Conservation (phyloP, 495 filamentous ascomycete species). For the Penicillium salamii region DNA sequence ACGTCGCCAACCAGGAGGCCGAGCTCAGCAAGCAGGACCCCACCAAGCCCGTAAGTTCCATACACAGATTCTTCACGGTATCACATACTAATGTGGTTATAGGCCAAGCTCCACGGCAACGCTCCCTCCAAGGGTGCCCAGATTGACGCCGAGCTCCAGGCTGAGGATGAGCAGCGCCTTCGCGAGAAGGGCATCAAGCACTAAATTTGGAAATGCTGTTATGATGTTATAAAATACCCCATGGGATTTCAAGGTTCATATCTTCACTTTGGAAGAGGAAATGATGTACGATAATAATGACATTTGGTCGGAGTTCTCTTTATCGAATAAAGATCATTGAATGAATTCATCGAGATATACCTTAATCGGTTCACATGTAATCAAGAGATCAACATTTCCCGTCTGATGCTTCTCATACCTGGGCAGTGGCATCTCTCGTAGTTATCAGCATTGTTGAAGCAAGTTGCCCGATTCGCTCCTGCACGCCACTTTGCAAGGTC, state of each 20-base stretch:
- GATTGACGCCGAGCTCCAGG: conserved; percentile 66
- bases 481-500: too few relatives aligned
- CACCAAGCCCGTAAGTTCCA: conserved; percentile 59
- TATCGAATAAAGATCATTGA: background rate
- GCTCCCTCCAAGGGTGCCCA: conserved; percentile 67
- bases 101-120: conserved; percentile 72
- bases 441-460: too few relatives aligned
- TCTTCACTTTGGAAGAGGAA: background rate
- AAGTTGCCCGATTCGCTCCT: too few relatives aligned
- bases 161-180: conserved; percentile 65
- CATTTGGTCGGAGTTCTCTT: conserved; percentile 4
- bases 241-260: background rate
- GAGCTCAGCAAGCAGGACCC: conserved; percentile 60
- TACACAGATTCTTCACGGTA: background rate
- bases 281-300: conserved; percentile 24
- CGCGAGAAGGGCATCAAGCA: conserved; percentile 58
- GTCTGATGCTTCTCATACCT: too few relatives aligned
- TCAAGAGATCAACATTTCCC: too few relatives aligned
- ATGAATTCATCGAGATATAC: conserved; percentile 1
- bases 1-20: conserved; percentile 50
- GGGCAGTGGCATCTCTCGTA: too few relatives aligned
- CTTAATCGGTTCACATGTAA: too few relatives aligned
- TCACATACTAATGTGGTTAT: background rate
- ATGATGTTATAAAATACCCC: conserved; percentile 12
- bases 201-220: conserved; percentile 19